Evolutionary conservation across 2,329 filamentous ascomycete species (phyloP), one percentile per base, ranked within the genome.

Genomic region (Cladosporium sp.): DNA sequence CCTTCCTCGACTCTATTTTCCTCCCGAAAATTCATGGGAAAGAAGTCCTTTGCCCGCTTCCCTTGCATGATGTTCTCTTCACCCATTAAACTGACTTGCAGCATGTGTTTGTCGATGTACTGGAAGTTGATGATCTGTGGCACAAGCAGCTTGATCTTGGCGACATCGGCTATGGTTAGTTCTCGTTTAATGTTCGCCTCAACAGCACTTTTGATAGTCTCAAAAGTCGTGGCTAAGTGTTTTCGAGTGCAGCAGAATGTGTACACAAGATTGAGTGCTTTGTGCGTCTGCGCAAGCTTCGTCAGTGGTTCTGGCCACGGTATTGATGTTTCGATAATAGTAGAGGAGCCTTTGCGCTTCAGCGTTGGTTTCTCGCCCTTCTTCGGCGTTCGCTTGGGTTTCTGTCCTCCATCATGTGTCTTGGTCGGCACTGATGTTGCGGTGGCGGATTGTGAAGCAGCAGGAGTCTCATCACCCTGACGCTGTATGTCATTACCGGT

Each of bases 231-330:
- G 0, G 92, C 89, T 32, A 98, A 85, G 73, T 98, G 92, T 76
- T 96, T 97, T 55, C 95, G 88, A 1, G 94, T 94, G 75, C 89
- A 95, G 80, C 92, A 96, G 75, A 99, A 98, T 0, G 95, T 98
- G 73, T 92, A 97, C 0, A 98, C 92, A 1, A 98, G 81, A 72
- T 97, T 99, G 67, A 99, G 80, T 1, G 95, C 94, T 68, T 88
- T 87, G 76, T 98, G 91, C 0, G 89, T 91, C 76, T 89, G 88
- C 30, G 90, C 88, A 10, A 98, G 84, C 51, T 83, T 82, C 65
- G 87, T 89, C 77, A 98, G 92, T 55, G 85, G 82, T 1, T 87
- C 84, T 0, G 93, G 93, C 93, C 94, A 97, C 51, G 85, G 84
- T 60, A 85, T 81, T 1, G 82, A 76, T 1, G 82, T 78, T 69